A percentile compares a stretch with the other conserved stretches of the same genome.
Conservation (phyloP, 345 rosid species). For the Rubroshorea leprosula region DNA sequence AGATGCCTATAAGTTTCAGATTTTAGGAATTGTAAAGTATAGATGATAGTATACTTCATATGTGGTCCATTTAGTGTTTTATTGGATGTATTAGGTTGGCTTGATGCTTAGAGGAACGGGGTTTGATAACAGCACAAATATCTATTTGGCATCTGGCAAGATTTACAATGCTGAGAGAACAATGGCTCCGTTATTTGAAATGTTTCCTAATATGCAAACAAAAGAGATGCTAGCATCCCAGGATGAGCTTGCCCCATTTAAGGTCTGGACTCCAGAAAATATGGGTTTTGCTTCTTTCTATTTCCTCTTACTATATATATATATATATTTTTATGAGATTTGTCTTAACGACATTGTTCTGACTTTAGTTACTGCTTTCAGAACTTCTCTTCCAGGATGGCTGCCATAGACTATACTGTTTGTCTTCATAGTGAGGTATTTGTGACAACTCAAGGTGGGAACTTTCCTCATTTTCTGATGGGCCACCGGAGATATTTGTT, state of each 20-base stretch:
- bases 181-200: slow-evolving; percentile 87
- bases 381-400: slow-evolving; percentile 99
- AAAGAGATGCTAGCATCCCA: slow-evolving; percentile 84
- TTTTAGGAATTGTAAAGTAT: too few species aligned
- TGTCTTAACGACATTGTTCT: too few species aligned
- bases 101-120: slow-evolving; percentile 99
- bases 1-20: too few species aligned
- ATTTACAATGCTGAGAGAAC: slow-evolving; percentile 85
- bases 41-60: too few species aligned
- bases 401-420: slow-evolving; percentile 98
- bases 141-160: slow-evolving; percentile 90
- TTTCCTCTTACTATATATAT: slow-evolving; percentile 7
- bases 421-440: slow-evolving; percentile 99
- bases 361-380: slow-evolving; percentile 37
- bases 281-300: too few species aligned
- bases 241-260: slow-evolving; percentile 81
- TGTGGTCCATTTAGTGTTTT: slow-evolving; percentile 7
- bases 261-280: slow-evolving; percentile 47
- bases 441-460: slow-evolving; percentile 99
- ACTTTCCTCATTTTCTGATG: slow-evolving; percentile 95
- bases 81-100: slow-evolving; percentile 58
- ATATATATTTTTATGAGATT: slow-evolving; percentile 6
- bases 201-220: slow-evolving; percentile 92
- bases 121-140: slow-evolving; percentile 71
- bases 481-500: slow-evolving; percentile 88